Evolutionary conservation across 768 basidiomycete genomes (phyloP), one percentile per base, ranked within the genome.

Genomic region (Porphyrellus cyaneotinctus): DNA sequence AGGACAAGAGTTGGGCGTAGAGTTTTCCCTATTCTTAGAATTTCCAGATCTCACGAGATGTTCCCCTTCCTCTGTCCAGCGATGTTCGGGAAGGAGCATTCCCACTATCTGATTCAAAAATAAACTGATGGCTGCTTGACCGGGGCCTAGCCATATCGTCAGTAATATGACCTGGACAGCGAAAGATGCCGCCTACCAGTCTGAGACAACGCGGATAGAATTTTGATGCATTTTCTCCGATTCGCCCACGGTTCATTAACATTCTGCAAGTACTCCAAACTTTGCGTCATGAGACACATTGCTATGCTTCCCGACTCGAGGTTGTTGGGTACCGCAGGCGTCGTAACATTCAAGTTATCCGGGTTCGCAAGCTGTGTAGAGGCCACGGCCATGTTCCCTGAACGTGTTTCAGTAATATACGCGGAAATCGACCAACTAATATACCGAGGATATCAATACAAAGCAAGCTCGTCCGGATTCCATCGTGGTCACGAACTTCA

Each of bases 391-490:
- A 6, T 13, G 32, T 33, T 9, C 26, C 5, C 38, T 39, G 38
- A 11, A 22, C 20, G 15, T 9, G 18, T 32, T 20, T 32, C 43
- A 44, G 14, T 11, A 14, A 22, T 15, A 5, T 20, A 28, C n/a
- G 3, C 6, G 28, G 11, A 18, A 30, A 18, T 7, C 31, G 20
- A 3, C 6, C 14, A 20, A 32, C 12, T 20, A 35, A 28, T 2
- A n/a, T 37, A 47, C 46, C 46, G 14, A 47, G 46, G n/a, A 47
- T 37, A 15, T 47, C 46, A 17, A 47, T 36, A 28, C 46, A 47
- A n/a, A 11, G 26, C 24, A 47, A 20, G 36, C 46, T 37, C 20
- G 46, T 47, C 36, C 46, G 35, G 26, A 47, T 37, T 4, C 36
- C 46, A 14, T 37, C 46, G 9, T 12, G 36, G 6, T 47, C 20